Evolutionary conservation across 495 filamentous ascomycete genomes (phyloP).

Genomic region (Aspergillus kassunensis): DNA sequence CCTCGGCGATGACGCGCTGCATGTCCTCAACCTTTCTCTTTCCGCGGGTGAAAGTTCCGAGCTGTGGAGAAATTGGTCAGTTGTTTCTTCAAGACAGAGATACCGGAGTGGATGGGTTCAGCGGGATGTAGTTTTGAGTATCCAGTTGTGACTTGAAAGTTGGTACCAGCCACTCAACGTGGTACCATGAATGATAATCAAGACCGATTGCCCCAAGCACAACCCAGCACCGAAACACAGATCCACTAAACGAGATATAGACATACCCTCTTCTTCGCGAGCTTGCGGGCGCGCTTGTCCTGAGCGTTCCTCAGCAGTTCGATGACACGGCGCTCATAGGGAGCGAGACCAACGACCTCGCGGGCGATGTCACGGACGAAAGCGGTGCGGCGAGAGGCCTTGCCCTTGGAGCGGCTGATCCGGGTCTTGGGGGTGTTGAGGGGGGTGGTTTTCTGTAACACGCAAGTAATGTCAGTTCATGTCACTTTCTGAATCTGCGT

Average conservation of each 20-base stretch:
- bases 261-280: slow-evolving; percentile 96
- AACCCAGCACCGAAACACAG: no score
- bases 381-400: slow-evolving; percentile 84
- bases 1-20: slow-evolving; percentile 93
- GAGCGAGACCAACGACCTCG: slow-evolving; percentile 88
- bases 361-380: slow-evolving; percentile 94
- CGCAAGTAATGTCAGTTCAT: slow-evolving; percentile 13
- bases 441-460: slow-evolving; percentile 83
- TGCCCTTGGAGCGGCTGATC: slow-evolving; percentile 85
- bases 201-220: background rate
- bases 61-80: slow-evolving; percentile 43
- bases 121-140: background rate
- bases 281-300: slow-evolving; percentile 98
- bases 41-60: slow-evolving; percentile 94
- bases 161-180: background rate
- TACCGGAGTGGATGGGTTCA: background rate
- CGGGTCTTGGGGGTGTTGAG: slow-evolving; percentile 75
- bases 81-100: background rate
- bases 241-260: background rate
- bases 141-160: background rate
- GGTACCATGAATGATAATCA: background rate
- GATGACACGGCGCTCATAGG: slow-evolving; percentile 97
- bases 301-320: slow-evolving; percentile 98
- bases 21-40: slow-evolving; percentile 99
- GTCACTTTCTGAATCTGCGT: background rate